Evolutionary conservation across 2,329 filamentous ascomycete genomes (phyloP), one percentile per base, ranked within the genome.

Genomic region (Botrytis pseudocinerea): DNA sequence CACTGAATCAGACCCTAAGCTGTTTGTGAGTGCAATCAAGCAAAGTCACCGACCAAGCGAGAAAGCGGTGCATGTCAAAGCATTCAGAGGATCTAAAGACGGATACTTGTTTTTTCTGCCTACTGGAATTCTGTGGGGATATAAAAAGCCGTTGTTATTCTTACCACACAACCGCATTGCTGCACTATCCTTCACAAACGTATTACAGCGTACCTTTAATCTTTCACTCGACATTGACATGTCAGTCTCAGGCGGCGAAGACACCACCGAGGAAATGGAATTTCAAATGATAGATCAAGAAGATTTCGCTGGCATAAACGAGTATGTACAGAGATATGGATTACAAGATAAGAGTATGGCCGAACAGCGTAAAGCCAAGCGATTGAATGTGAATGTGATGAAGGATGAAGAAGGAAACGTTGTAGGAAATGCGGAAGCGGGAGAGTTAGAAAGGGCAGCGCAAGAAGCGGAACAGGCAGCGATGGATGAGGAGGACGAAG

Each of bases 231-330:
- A 92, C 78, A 84, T 90, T 16, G 77, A 79, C 70, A 76, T 76
- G 8, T 88, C 88, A 69, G 82, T 84, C 0, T 70, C 76, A 25
- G 76, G 75, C 28, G 84, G 84, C 18, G 84, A 82, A 25, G 85
- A 86, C 57, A 75, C 73, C 35, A 81, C 80, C 20, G 87, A 90
- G 75, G 90, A 92, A 78, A 82, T 91, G 35, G 90, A 92, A 79
- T 92, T 92, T 75, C 85, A 85, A 54, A 92, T 92, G 90, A 80
- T 92, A 28, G 90, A 92, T 77, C 90, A 92, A 81, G 88, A 89
- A 76, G 89, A 92, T 78, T 92, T 90, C 74, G 83, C 82, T 7
- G 87, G 86, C 35, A 92, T 92, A 74, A 89, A 91, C 77, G 85
- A 79, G n/a, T 92, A 90, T 77, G 85, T 92, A 64, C 86, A 87